These are phyloP conservation scores for Aspergillus aculeatus DNA, from an alignment of 2,329 filamentous ascomycete genomes.

Conservation along the genomic window DNA sequence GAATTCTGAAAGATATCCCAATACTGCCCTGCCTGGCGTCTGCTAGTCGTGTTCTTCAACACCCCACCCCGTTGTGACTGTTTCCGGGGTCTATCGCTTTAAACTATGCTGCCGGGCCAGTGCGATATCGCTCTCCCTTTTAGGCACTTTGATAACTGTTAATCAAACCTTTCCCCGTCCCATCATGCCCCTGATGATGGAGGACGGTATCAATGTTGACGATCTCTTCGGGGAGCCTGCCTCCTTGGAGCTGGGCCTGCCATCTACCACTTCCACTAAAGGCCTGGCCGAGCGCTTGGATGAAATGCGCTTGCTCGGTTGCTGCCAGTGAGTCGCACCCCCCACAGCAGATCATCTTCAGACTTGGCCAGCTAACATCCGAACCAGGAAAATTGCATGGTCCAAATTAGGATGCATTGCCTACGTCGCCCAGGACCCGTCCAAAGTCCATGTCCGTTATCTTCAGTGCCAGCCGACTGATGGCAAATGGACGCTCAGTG, in stretches of 20 bases:
- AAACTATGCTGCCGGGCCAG: constrained; percentile 14
- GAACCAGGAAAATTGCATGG: constrained; percentile 73
- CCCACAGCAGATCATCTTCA: not conserved
- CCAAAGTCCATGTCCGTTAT: constrained; percentile 68
- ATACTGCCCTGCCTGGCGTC: not conserved
- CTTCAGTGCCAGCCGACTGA: constrained; percentile 67
- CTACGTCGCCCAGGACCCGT: constrained; percentile 70
- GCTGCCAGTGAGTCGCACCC: constrained; percentile 68
- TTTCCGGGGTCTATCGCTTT: not conserved
- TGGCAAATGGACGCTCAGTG: constrained; percentile 73
- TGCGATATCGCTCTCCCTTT: constrained; percentile 4
- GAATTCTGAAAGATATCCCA: not conserved
- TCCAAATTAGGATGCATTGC: constrained; percentile 85
- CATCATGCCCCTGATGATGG: constrained; percentile 56
- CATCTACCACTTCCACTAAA: constrained; percentile 56
- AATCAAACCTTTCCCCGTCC: not conserved
- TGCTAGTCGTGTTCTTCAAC: not conserved
- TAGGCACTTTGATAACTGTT: not conserved
- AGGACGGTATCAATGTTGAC: constrained; percentile 61
- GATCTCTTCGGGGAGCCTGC: constrained; percentile 71
- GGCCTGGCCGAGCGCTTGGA: constrained; percentile 72
- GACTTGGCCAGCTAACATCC: constrained; percentile 16
- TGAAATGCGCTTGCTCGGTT: constrained; percentile 72
- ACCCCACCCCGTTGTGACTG: not conserved
- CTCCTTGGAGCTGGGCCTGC: constrained; percentile 57